Evolutionary conservation across 257 asterid species (phyloP).

Genomic region (Lithospermum erythrorhizon): DNA sequence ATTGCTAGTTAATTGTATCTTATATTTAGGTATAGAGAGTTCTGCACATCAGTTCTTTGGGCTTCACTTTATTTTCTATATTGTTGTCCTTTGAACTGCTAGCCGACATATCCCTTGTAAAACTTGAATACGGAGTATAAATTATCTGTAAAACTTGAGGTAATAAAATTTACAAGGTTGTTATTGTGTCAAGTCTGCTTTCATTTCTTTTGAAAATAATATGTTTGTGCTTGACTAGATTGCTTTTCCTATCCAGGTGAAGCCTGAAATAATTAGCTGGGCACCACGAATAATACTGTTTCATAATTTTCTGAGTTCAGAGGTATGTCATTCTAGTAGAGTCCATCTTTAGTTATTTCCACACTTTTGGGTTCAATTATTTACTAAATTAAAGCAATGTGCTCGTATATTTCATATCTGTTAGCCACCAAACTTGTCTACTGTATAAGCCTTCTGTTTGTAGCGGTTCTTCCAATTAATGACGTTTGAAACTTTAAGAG

Average conservation of each 20-base stretch:
- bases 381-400: background rate
- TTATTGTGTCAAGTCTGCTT: background rate
- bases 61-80: background rate
- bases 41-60: too few species aligned
- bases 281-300: slow-evolving; percentile 56
- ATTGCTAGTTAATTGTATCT: background rate
- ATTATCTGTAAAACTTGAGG: background rate
- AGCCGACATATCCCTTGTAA: background rate
- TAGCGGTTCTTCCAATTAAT: too few species aligned
- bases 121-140: too few species aligned
- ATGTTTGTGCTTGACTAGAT: background rate
- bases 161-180: background rate
- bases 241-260: slow-evolving; percentile 37
- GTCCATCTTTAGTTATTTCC: background rate
- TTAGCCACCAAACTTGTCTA: background rate
- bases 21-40: background rate
- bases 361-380: too few species aligned
- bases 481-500: too few species aligned
- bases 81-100: background rate
- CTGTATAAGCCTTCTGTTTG: background rate
- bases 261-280: slow-evolving; percentile 80
- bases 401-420: background rate
- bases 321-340: slow-evolving; percentile 34
- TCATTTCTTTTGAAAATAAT: background rate
- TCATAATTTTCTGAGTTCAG: slow-evolving; percentile 63